Conservation (phyloP, 495 filamentous ascomycete species). For the Trypethelium eluteriae region DNA sequence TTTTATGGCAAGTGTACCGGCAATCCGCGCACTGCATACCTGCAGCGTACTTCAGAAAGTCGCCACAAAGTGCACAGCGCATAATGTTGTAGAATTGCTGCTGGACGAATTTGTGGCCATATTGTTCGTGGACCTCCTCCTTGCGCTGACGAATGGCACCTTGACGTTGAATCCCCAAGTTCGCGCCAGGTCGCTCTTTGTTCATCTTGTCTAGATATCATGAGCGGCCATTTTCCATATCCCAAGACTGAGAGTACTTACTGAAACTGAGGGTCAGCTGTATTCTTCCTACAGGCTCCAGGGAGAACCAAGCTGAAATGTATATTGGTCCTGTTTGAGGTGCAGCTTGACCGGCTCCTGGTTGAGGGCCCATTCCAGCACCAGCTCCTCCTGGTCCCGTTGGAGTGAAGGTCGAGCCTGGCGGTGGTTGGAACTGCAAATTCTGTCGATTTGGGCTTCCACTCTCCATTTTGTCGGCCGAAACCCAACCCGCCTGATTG, state of each 20-base stretch:
- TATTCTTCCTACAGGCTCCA: constrained; percentile 89
- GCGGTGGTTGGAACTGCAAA: constrained; percentile 38
- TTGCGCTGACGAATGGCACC: constrained; percentile 94
- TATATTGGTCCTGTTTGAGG: constrained; percentile 49
- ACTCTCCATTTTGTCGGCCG: constrained; percentile 83
- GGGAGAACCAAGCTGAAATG: constrained; percentile 93
- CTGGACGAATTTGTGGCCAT: constrained; percentile 95
- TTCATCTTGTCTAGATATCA: constrained; percentile 51
- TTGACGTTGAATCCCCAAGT: constrained; percentile 85
- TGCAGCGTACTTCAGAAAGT: constrained; percentile 95
- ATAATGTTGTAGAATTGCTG: constrained; percentile 99
- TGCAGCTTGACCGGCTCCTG: constrained; percentile 27
- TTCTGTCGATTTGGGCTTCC: constrained; percentile 36
- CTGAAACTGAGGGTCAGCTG: constrained; percentile 81
- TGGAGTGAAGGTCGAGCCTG: constrained; percentile 29
- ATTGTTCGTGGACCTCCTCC: constrained; percentile 95
- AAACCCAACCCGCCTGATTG: constrained; percentile 87
- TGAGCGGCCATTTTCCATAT: constrained; percentile 33
- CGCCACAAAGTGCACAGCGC: constrained; percentile 96
- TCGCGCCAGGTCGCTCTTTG: constrained; percentile 59
- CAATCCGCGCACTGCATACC: constrained; percentile 99
- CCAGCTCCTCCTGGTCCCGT: constrained; percentile 25
- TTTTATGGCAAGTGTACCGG: constrained; percentile 98
- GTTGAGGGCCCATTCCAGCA: constrained; percentile 35
- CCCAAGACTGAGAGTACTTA: constrained; percentile 37